Evolutionary conservation across 768 basidiomycete genomes (phyloP).

Genomic region (Suillus weaverae): DNA sequence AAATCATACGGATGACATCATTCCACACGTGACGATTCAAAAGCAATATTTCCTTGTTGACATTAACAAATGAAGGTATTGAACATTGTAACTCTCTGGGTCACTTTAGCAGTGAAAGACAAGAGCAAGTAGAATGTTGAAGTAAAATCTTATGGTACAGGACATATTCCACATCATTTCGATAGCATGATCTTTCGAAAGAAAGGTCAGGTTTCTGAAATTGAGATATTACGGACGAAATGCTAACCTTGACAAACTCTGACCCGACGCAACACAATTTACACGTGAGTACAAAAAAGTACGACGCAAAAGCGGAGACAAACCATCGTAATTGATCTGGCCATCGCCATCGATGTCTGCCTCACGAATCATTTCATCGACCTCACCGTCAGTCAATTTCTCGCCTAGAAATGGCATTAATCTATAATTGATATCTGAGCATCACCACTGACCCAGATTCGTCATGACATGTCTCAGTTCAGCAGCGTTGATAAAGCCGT

Average conservation of each 20-base stretch:
- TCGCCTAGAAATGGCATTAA: conserved; percentile 52
- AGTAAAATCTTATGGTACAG: conserved; percentile 13
- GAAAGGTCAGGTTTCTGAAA: conserved; percentile 10
- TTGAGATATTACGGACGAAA: conserved; percentile 4
- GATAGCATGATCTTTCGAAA: conserved; percentile 67
- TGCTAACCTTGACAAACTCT: conserved; percentile 77
- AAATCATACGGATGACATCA: neutral
- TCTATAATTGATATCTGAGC: neutral
- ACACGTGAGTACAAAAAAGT: conserved; percentile 6
- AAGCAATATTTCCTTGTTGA: neutral
- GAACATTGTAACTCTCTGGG: neutral
- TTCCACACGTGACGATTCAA: neutral
- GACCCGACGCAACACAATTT: conserved; percentile 3
- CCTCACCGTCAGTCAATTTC: conserved; percentile 83
- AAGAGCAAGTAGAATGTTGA: neutral
- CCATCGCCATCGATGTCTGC: conserved; percentile 94
- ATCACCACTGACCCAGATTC: conserved; percentile 64
- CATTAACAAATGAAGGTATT: neutral
- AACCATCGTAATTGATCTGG: conserved; percentile 87
- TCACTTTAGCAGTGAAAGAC: neutral
- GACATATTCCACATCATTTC: conserved; percentile 43
- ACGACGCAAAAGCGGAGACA: conserved; percentile 20
- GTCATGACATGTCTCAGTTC: conserved; percentile 93
- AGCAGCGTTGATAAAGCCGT: conserved; percentile 82
- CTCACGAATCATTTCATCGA: conserved; percentile 97